Base-by-base conservation (phyloP, 441 rosid genomes). In the Viola pubescens region DNA sequence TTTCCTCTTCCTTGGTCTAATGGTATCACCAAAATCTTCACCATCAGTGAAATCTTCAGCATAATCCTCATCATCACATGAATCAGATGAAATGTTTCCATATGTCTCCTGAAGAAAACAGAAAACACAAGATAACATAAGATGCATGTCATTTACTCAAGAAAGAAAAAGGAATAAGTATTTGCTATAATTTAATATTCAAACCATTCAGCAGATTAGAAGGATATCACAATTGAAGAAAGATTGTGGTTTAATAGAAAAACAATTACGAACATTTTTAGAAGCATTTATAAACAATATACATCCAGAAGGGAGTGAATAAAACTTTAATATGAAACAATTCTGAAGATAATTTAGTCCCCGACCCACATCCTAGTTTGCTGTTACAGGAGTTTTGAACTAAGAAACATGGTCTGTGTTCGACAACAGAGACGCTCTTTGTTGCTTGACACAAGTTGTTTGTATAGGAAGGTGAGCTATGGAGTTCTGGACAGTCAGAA, bases 31-130 rank as follows among this genome's bases (percentile, higher is more conserved):
- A 78, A 81, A 88, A 61, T 82, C 87, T 63, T 87, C 91, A 78
- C 83, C 96, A 54, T 83, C 89, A 72, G 34, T 26, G 34, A 26
- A 26, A 26, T 26, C 34, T 26, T 26, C 34, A 57, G 56, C 62
- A 79, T 82, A 88, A 61, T 82, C 87, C 61, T 87, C 91, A 78
- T 86, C 96, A 54, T 83, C 89, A 72, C 88, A 81, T 9, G 96
- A 79, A 54, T 78, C 79, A 2, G 88, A 65, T 11, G 86, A 60
- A 67, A 58, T 76, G 68, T 81, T 69, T 54, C 82, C 94, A 77
- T 82, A 88, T 52, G 85, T 78, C 77, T 83, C 97, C 97, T 94
- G 72, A 62, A 70, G 65, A 69, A 69, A 60, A 42, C 37, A 52
- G 14, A 38, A 53, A 39, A 69, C 51, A 54, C 60, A 60, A 52